Percentiles rank a stretch among this genome's conserved stretches.
Conservation (phyloP, 2,329 filamentous ascomycete species). For the Aspergillus neotritici region DNA sequence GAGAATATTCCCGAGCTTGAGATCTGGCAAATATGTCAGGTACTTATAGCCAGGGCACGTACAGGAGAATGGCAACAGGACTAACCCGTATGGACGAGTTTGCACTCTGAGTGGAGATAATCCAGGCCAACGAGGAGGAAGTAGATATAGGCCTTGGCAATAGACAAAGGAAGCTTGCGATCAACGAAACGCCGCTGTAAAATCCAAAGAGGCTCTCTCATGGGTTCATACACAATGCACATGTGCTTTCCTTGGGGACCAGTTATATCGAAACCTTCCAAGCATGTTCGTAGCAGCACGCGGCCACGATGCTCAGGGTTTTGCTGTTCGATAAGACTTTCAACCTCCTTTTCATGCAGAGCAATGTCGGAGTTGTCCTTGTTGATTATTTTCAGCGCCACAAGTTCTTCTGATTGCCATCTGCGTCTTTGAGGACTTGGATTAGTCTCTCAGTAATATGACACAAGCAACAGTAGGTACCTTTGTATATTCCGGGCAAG, state of each 20-base stretch:
- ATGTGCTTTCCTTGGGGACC: slow-evolving; percentile 23
- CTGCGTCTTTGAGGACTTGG: not conserved
- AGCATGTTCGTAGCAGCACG: slow-evolving; percentile 14
- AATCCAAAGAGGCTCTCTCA: slow-evolving; percentile 32
- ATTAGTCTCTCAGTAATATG: not conserved
- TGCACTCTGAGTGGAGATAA: slow-evolving; percentile 37
- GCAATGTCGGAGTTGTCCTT: slow-evolving; percentile 11
- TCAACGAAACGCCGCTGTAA: slow-evolving; percentile 23
- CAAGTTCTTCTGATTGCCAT: slow-evolving; percentile 14
- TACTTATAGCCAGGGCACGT: not conserved
- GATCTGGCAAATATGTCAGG: slow-evolving; percentile 21
- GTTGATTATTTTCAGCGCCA: slow-evolving; percentile 28
- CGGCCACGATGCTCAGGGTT: slow-evolving; percentile 21
- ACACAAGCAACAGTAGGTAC: not conserved
- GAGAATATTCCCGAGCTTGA: slow-evolving; percentile 40
- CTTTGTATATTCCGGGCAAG: slow-evolving; percentile 33
- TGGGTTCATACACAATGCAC: slow-evolving; percentile 32
- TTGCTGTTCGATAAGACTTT: slow-evolving; percentile 20
- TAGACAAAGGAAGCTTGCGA: slow-evolving; percentile 18
- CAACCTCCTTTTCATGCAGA: slow-evolving; percentile 21
- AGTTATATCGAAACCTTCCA: slow-evolving; percentile 15
- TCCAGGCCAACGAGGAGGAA: slow-evolving; percentile 37
- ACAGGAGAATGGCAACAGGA: not conserved
- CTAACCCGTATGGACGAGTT: slow-evolving; percentile 35
- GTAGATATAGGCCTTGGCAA: slow-evolving; percentile 28